Conservation (phyloP, 495 filamentous ascomycete species). For the Podospora tetraspora region DNA sequence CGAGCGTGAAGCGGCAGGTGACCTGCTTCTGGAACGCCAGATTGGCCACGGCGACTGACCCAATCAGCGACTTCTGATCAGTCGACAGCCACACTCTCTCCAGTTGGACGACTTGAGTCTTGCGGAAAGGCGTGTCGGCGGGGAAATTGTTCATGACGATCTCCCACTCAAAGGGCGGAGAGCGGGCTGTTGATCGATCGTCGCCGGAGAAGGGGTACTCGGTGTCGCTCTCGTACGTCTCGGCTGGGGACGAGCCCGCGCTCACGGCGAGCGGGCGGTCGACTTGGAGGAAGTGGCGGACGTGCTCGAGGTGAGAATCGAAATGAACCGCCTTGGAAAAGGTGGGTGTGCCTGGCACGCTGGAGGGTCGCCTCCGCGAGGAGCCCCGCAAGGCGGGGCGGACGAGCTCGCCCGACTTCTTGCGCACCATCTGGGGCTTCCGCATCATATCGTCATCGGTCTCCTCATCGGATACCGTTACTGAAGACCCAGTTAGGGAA, state of each 20-base stretch:
- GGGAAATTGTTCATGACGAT: conserved; percentile 82
- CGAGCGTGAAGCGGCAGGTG: conserved; percentile 85
- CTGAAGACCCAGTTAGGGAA: conserved; percentile 48
- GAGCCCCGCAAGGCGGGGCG: conserved; percentile 81
- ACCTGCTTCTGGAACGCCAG: conserved; percentile 86
- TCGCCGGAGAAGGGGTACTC: conserved; percentile 81
- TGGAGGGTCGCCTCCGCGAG: conserved; percentile 75
- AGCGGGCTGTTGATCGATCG: conserved; percentile 37
- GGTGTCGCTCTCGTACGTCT: conserved; percentile 69
- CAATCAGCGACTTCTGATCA: conserved; percentile 80
- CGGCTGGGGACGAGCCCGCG: conserved; percentile 88
- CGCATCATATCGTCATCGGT: conserved; percentile 55
- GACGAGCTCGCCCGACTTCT: conserved; percentile 97
- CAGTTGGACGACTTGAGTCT: conserved; percentile 61
- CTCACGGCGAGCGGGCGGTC: conserved; percentile 93
- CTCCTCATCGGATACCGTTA: conserved; percentile 58
- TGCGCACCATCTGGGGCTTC: conserved; percentile 85
- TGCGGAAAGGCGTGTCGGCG: conserved; percentile 56
- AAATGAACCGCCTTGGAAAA: conserved; percentile 95
- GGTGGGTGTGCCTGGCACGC: conserved; percentile 95
- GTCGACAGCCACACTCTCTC: conserved; percentile 80
- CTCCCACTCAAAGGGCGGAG: conserved; percentile 74
- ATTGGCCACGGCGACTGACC: conserved; percentile 79
- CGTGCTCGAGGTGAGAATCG: conserved; percentile 88
- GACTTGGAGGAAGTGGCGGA: conserved; percentile 88